Base-by-base conservation (phyloP, 1,139 yeast genomes). In the Sugiyamaella paludigena region DNA sequence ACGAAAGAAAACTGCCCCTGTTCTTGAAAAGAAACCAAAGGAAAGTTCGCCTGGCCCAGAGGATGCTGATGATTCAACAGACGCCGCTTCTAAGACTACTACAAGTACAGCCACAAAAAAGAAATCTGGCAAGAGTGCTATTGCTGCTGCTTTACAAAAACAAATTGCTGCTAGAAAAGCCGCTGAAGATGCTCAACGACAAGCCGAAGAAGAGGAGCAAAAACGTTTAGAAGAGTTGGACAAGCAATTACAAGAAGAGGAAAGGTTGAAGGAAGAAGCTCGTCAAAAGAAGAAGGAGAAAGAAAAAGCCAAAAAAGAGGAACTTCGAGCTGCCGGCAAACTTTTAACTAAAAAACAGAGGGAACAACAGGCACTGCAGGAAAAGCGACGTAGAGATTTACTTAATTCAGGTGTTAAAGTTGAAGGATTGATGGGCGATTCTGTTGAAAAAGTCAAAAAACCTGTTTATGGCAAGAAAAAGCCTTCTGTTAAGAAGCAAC, bases 311-410 rank as follows among this genome's bases (percentile, higher is more conserved):
- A 88, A 82, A 68, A 96, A 87, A 64, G 92, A 84, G 64, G 97
- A 92, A 63, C 83, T 64, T 80, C 87, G 87, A 72, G 95, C 96
- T 26, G 96, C 91, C 70, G 99, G 99, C 63, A 92, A 72, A 52
- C 67, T 69, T 13, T 61, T 73, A 66, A 87, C 97, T 52, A 92
- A 87, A 74, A 92, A 91, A 67, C 98, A 92, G 74, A 88, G 87
- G 71, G 97, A 91, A 70, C 96, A 89, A 66, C 86, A 87, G 74
- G 87, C 83, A 51, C 71, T 84, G 42, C 81, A 84, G 63, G 98
- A 92, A 65, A 85, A 87, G 67, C 87, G 98, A 73, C 87, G 95
- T 69, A 84, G 87, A 59, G 92, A 85, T 61, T 76, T 92, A 58
- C 76, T 92, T 58, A 84, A 84, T 51, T 74, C 88, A 29, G 87